Conservation (phyloP, 306 rosid species). For the Myrica gale region DNA sequence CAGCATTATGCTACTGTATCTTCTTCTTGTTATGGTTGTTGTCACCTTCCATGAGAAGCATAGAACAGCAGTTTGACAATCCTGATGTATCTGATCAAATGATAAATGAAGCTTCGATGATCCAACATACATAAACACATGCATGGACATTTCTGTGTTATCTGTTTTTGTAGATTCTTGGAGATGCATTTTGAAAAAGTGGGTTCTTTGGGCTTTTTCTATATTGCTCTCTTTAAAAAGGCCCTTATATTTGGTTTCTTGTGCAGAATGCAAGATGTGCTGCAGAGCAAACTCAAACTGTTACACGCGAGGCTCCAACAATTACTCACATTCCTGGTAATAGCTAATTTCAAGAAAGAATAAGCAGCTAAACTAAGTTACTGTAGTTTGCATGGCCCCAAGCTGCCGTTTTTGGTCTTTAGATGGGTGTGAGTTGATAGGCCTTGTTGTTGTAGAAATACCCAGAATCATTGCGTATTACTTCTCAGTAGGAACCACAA, state of each 20-base stretch:
- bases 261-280: constrained; percentile 77
- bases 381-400: background rate
- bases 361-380: background rate
- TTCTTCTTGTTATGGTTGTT: background rate
- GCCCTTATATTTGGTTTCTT: background rate
- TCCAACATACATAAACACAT: background rate
- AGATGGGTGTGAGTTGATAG: background rate
- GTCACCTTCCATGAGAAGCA: background rate
- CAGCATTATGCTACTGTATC: background rate
- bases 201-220: background rate
- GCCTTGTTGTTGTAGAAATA: background rate
- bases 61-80: background rate
- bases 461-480: background rate
- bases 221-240: background rate
- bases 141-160: background rate
- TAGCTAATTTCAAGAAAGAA: background rate
- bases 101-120: background rate
- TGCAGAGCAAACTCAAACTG: constrained; percentile 92
- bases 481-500: no score
- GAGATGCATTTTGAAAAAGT: background rate
- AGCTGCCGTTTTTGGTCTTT: background rate
- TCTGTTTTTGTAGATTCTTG: background rate
- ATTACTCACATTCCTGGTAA: constrained; percentile 92
- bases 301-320: constrained; percentile 85
- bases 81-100: background rate